Percentiles rank a stretch among this genome's conserved stretches.
These are phyloP conservation scores for Omphalotus olearius DNA, from an alignment of 1,284 basidiomycete species.

Conservation along the genomic window DNA sequence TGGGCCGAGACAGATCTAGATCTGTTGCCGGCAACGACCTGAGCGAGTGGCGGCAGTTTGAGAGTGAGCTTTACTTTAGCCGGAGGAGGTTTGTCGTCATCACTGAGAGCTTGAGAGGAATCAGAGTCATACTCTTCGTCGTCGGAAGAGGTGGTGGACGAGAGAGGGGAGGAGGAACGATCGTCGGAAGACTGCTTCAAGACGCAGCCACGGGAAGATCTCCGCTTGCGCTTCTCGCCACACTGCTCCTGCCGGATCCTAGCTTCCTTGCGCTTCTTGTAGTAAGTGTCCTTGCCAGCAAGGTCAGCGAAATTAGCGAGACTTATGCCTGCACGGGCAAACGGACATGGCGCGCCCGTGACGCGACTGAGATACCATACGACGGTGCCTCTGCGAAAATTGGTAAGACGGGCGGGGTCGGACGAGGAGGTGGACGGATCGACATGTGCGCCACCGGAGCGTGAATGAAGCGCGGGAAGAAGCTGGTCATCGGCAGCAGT, in stretches of 20 bases:
- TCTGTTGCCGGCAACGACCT: slow-evolving; percentile 5
- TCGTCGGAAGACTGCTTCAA: slow-evolving; percentile 16
- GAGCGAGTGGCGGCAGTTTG: slow-evolving; percentile 13
- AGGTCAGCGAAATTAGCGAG: slow-evolving; percentile 55
- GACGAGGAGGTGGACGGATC: slow-evolving; percentile 31
- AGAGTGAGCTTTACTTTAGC: slow-evolving; percentile 14
- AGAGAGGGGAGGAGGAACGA: slow-evolving; percentile 24
- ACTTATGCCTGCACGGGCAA: slow-evolving; percentile 63
- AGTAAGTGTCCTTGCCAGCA: neutral
- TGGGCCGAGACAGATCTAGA: neutral
- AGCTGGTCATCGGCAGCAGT: slow-evolving; percentile 67
- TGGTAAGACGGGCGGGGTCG: slow-evolving; percentile 43
- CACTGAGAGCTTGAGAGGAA: slow-evolving; percentile 3
- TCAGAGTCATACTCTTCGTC: slow-evolving; percentile 45
- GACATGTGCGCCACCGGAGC: slow-evolving; percentile 52
- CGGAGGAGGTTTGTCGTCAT: slow-evolving; percentile 13
- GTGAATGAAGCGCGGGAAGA: slow-evolving; percentile 64
- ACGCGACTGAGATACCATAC: slow-evolving; percentile 76
- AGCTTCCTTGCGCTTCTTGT: slow-evolving; percentile 3
- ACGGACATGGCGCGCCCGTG: slow-evolving; percentile 70
- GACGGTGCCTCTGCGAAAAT: slow-evolving; percentile 71
- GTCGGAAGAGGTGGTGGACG: slow-evolving; percentile 48
- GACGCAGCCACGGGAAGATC: slow-evolving; percentile 21
- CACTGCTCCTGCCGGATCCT: slow-evolving; percentile 30
- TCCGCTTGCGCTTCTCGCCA: slow-evolving; percentile 70